Base-by-base conservation (phyloP, 306 rosid species). In the Bauhinia variegata region DNA sequence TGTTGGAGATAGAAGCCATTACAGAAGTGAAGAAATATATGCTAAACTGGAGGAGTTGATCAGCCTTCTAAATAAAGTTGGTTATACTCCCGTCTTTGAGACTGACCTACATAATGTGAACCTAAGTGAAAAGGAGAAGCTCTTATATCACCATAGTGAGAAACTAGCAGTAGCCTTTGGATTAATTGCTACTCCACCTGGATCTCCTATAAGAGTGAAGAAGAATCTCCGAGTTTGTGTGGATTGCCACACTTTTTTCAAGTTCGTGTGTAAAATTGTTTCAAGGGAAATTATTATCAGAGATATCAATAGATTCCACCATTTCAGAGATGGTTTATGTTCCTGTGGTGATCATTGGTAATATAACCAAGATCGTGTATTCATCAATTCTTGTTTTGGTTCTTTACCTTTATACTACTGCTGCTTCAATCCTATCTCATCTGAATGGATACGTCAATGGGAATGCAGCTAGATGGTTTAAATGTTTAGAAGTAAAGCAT, bases 311-410 rank as follows among this genome's bases (percentile, higher is more conserved):
- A 84, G 96, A 55, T 92, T 89, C 82, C 98, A 87, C 75, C 96
- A 89, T 82, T 92, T 92, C 67, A 87, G 71, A 77, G 81, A 85
- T 52, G 96, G 96, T 16, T 82, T 86, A 32, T 89, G 96, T 78
- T 92, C 98, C 50, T 92, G 96, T 69, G 86, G 96, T 19, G 98
- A 92, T 81, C 89, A 85, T 72, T 87, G 98, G 98, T 92, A 79
- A 91, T 28, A 42, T 47, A 14, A 52, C 44, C 36, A 68, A 47
- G 51, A 68, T 43, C 54, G 37, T 5, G 31, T 63, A 52, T 74
- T 70, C 52, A 55, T 49, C 34, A 30, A 7, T 66, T 55, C 23
- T 63, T 32, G 56, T 32, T 37, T 37, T 5, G 58, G 15, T 71
- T 44, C 59, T 53, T 50, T 65, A 43, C 57, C 59, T 59, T 5